Evolutionary conservation across 2,329 filamentous ascomycete species (phyloP), one percentile per base, ranked within the genome.

Genomic region (Ceratocystis albifundus): DNA sequence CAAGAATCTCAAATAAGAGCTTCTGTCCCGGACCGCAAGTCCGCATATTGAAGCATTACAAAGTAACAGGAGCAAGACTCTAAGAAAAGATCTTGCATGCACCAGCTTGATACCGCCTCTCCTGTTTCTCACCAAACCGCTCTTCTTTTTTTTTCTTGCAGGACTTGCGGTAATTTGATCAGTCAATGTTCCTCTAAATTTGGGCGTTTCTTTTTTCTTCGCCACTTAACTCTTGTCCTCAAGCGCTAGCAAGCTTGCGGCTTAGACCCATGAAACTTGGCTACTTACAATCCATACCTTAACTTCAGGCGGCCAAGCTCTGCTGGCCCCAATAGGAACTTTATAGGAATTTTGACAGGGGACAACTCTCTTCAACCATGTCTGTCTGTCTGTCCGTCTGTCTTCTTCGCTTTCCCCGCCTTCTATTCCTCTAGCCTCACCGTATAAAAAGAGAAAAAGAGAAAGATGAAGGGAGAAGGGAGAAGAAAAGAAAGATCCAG

Each of bases 131-230:
- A 7, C 20, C 20, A 48, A 48, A n/a, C 12, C 50, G 20, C 25
- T 20, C n/a, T n/a, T n/a, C n/a, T n/a, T n/a, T n/a, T n/a, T n/a
- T 30, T 55, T 17, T 55, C 15, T 55, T 17, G 25, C 20, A 57
- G 53, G 10, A 57, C 28, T 17, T 57, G 53, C 53, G 53, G 53
- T 57, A 57, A 57, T 57, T 57, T 57, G 10, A 57, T 57, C 12
- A 32, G 53, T 30, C 20, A 6, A 25, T 41, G 3, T 20, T 20
- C 22, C 25, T 30, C 25, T 55, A 55, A 30, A 57, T 15, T 57
- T 57, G 22, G 53, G 53, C 12, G 36, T 15, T 41, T 41, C 48
- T 28, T 57, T 57, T 2, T 32, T 57, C 25, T 57, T 57, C 17
- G 53, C 53, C 53, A 30, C 10, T 57, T 50, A 12, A 53, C n/a